These are phyloP conservation scores for Staphylotrichum tortipilum DNA, from an alignment of 495 filamentous ascomycete species.

Conservation along the genomic window DNA sequence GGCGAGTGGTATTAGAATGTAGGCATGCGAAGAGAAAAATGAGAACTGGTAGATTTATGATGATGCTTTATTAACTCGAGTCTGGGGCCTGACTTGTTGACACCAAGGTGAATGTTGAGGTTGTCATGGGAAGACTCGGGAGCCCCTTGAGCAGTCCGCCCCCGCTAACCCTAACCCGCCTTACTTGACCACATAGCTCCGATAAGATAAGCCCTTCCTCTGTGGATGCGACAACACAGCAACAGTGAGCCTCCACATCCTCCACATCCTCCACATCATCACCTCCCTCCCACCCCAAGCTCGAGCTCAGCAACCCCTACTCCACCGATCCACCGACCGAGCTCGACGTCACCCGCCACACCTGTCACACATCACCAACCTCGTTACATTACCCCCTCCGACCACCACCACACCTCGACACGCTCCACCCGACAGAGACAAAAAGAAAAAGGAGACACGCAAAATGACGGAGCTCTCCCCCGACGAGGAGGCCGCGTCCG, in stretches of 20 bases:
- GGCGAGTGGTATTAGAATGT: background rate
- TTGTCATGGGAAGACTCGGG: too few species aligned
- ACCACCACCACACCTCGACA: background rate
- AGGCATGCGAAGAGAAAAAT: slow-evolving; percentile 3
- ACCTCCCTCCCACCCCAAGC: too few species aligned
- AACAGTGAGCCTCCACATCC: too few species aligned
- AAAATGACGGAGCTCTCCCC: slow-evolving; percentile 17
- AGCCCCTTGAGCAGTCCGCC: too few species aligned
- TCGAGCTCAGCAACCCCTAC: too few species aligned
- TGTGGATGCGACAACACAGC: slow-evolving; percentile 6
- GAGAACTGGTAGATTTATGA: background rate
- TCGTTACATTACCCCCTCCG: background rate
- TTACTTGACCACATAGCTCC: background rate
- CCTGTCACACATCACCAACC: background rate
- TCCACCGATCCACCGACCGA: background rate
- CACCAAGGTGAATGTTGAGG: too few species aligned
- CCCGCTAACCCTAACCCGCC: too few species aligned
- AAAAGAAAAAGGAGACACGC: slow-evolving; percentile 5
- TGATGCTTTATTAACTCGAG: background rate
- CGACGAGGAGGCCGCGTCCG: slow-evolving; percentile 40
- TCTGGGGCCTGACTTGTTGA: background rate
- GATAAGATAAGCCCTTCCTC: slow-evolving; percentile 1
- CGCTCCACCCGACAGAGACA: background rate
- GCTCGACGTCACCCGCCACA: slow-evolving; percentile 2
- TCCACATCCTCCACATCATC: background rate